Conservation (phyloP, 805 yeast species). For the Saturnispora diversa region DNA sequence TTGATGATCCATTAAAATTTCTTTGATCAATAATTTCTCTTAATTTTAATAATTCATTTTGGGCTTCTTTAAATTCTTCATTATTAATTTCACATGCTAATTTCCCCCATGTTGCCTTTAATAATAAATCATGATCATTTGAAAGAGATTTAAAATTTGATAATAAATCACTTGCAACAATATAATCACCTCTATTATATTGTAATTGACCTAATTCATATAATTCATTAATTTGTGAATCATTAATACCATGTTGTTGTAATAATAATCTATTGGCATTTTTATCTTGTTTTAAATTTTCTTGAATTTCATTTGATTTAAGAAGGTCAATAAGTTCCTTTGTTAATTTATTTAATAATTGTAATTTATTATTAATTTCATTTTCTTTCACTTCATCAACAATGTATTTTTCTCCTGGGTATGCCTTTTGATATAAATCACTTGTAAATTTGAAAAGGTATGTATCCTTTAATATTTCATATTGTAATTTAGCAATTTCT, state of each 20-base stretch:
- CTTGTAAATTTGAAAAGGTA: slow-evolving; percentile 45
- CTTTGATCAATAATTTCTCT: slow-evolving; percentile 54
- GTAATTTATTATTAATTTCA: slow-evolving; percentile 33
- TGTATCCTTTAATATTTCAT: slow-evolving; percentile 48
- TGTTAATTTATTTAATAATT: slow-evolving; percentile 35
- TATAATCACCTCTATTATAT: slow-evolving; percentile 56
- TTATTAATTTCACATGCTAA: slow-evolving; percentile 53
- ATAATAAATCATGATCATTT: slow-evolving; percentile 40
- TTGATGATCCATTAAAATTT: slow-evolving; percentile 41
- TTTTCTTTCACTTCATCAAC: slow-evolving; percentile 38
- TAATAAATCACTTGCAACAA: slow-evolving; percentile 49
- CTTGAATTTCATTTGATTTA: slow-evolving; percentile 43
- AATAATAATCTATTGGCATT: slow-evolving; percentile 42
- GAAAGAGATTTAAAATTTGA: slow-evolving; percentile 51
- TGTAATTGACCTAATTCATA: slow-evolving; percentile 56
- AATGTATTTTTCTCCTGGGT: slow-evolving; percentile 30
- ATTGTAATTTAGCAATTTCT: slow-evolving; percentile 40
- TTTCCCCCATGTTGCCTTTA: slow-evolving; percentile 62
- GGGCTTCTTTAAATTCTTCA: slow-evolving; percentile 44
- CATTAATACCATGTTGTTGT: slow-evolving; percentile 38
- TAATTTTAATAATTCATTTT: slow-evolving; percentile 45
- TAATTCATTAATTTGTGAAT: slow-evolving; percentile 41
- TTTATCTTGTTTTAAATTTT: slow-evolving; percentile 47
- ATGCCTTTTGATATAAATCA: slow-evolving; percentile 35
- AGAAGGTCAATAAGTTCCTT: slow-evolving; percentile 39